Evolutionary conservation across 306 rosid genomes (phyloP).

Genomic region (Acacia confusa): DNA sequence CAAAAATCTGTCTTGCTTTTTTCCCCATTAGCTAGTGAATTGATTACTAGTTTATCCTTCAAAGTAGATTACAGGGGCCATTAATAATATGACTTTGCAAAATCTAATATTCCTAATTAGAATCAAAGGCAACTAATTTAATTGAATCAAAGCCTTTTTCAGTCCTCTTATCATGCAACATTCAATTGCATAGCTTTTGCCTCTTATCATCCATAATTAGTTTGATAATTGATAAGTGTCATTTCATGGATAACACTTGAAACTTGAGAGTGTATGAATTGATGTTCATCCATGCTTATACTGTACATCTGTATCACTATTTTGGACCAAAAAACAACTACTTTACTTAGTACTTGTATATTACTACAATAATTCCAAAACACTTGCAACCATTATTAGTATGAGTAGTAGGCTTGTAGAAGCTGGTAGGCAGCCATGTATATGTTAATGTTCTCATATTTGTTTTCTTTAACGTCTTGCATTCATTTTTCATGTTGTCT

Average conservation of each 20-base stretch:
- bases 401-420: conserved; percentile 39
- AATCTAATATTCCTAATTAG: neutral
- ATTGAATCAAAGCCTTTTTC: neutral
- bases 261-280: neutral
- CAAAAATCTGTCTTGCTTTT: neutral
- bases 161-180: neutral
- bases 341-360: too few species aligned
- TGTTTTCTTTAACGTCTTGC: neutral
- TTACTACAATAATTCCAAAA: too few species aligned
- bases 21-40: neutral
- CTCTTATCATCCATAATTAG: neutral
- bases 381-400: neutral
- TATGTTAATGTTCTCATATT: neutral
- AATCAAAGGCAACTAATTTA: neutral
- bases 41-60: neutral
- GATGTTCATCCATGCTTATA: neutral
- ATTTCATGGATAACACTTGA: neutral
- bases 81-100: neutral
- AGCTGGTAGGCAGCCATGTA: conserved; percentile 46
- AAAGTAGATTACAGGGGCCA: neutral
- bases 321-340: too few species aligned
- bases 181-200: neutral
- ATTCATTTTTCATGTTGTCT: neutral
- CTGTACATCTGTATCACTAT: neutral
- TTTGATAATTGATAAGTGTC: neutral